phyloP scores from a whole-genome alignment of 2,329 filamentous ascomycete species.

The Aspergillus tamarii region DNA sequence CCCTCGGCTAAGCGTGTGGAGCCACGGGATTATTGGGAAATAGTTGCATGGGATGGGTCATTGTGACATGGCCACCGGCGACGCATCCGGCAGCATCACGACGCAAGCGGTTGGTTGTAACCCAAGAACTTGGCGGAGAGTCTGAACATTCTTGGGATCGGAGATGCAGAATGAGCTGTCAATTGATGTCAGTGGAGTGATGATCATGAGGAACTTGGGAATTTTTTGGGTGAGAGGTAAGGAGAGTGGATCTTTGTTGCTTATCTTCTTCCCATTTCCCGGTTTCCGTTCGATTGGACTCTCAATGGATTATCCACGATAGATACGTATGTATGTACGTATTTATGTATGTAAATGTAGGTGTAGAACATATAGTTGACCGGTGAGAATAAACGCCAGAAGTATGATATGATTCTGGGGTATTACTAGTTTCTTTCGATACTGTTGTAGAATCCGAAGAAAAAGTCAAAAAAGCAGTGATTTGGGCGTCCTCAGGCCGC shows the following conservation, averaged over 20 bases:
- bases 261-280: background rate
- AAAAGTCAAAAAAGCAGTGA: background rate
- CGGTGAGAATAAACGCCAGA: background rate
- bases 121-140: conserved; percentile 6
- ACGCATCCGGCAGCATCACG: conserved; percentile 14
- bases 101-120: conserved; percentile 14
- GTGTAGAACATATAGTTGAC: background rate
- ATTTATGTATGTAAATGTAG: too few relatives aligned
- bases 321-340: too few relatives aligned
- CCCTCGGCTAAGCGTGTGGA: conserved; percentile 11
- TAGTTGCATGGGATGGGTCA: conserved; percentile 9
- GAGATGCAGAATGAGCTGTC: conserved; percentile 1
- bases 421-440: background rate
- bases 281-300: background rate
- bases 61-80: conserved; percentile 16
- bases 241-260: background rate
- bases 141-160: conserved; percentile 8
- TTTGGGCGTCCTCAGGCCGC: conserved; percentile 9
- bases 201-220: background rate
- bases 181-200: conserved; percentile 1
- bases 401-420: background rate
- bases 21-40: conserved; percentile 14
- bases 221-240: background rate
- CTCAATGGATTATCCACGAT: background rate
- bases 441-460: background rate